Conservation (phyloP, 306 rosid genomes). For the Vigna trinervia region DNA sequence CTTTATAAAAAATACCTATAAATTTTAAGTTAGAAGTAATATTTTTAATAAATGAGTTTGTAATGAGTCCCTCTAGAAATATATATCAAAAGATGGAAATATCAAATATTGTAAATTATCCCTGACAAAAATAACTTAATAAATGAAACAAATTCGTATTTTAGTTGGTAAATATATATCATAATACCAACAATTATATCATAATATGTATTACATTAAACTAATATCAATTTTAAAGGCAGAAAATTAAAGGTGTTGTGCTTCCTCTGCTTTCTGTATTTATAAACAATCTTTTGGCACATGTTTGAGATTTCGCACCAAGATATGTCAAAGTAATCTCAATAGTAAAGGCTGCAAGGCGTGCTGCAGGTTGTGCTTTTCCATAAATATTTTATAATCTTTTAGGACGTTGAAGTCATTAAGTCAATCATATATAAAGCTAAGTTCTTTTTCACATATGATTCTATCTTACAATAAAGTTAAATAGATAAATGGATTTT, state of each 20-base stretch:
- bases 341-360: slow-evolving; percentile 12
- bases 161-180: too few relatives aligned
- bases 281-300: background rate
- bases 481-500: background rate
- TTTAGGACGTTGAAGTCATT: background rate
- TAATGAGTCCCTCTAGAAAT: too few relatives aligned
- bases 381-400: background rate
- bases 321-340: background rate
- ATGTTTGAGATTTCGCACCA: background rate
- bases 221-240: background rate
- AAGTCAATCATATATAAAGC: background rate
- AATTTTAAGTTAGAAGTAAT: too few relatives aligned
- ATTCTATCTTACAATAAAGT: background rate
- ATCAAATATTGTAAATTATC: background rate
- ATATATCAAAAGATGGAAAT: too few relatives aligned
- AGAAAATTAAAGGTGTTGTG: background rate
- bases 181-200: background rate
- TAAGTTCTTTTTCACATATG: too few relatives aligned
- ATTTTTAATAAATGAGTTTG: too few relatives aligned
- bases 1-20: too few relatives aligned
- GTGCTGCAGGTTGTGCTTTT: slow-evolving; percentile 5
- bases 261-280: background rate
- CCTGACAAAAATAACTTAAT: too few relatives aligned
- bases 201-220: too few relatives aligned
- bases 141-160: too few relatives aligned